Evolutionary conservation across 176 grass and related monocot genomes (phyloP), one percentile per base, ranked within the genome.

Genomic region (Phragmites australis): DNA sequence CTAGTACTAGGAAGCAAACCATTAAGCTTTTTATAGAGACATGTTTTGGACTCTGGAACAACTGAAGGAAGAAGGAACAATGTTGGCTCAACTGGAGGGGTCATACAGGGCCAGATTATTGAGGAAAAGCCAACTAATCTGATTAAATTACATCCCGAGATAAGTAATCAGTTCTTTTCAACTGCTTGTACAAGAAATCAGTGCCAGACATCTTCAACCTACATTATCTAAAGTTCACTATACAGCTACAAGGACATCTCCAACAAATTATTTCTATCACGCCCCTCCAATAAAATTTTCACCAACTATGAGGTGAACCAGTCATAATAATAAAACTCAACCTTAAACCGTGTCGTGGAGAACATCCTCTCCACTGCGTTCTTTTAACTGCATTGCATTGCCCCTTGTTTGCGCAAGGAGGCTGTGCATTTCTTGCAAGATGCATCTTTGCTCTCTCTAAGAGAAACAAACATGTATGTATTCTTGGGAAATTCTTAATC

Each of bases 21-120:
- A 65, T 15, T 44, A 52, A 49, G 44, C 29, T 50, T 73, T 51
- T 60, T 82, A 82, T 82, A 82, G 44, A 82, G 41, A 52, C 71
- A 76, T 61, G 44, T 7, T n/a, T 31, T 56, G 71, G 34, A 39
- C 12, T 44, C 23, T 80, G 32, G 52, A 66, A 80, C 12, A 49
- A 21, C 64, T 82, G 10, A 74, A 83, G 13, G 18, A 56, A 50
- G 67, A 79, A 83, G 67, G 58, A 67, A 79, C 49, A 43, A 23
- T 18, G 27, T 49, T 67, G 29, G 48, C 30, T 48, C 58, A 41
- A 45, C 48, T 14, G n/a, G 66, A 65, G 65, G 54, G 57, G 5
- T 29, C 41, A 51, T 70, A 70, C 5, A 72, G 3, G 61, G 41
- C 42, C 34, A 66, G 42, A 66, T 21, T 66, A 22, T 42, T 34